phyloP scores from a whole-genome alignment of 805 yeast genomes.

The Ogataea sp. region DNA sequence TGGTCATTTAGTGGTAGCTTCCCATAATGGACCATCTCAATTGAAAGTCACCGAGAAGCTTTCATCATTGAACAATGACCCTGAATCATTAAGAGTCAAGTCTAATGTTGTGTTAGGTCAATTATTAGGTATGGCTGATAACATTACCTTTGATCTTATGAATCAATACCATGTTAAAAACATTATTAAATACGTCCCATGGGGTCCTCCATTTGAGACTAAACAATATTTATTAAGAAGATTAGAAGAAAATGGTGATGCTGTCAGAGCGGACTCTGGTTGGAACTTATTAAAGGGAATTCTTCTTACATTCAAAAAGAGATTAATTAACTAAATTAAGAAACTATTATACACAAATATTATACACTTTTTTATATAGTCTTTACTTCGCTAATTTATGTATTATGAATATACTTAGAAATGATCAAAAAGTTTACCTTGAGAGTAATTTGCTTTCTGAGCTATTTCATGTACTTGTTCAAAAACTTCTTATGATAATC shows the following conservation, averaged over 20 bases:
- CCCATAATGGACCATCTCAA: slow-evolving; percentile 81
- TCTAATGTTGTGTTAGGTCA: slow-evolving; percentile 81
- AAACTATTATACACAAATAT: too few species aligned
- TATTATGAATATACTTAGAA: too few species aligned
- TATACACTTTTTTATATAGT: too few species aligned
- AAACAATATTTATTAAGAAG: slow-evolving; percentile 84
- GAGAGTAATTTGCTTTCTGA: too few species aligned
- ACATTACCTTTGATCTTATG: slow-evolving; percentile 69
- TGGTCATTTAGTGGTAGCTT: slow-evolving; percentile 83
- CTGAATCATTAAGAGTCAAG: slow-evolving; percentile 19
- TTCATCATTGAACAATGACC: slow-evolving; percentile 5
- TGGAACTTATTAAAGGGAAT: slow-evolving; percentile 60
- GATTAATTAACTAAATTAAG: slow-evolving; percentile 15
- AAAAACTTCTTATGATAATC: slow-evolving; percentile 34
- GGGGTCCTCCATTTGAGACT: slow-evolving; percentile 96
- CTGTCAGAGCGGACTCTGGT: slow-evolving; percentile 81
- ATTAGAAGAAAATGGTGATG: slow-evolving; percentile 93
- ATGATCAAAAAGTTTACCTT: too few species aligned
- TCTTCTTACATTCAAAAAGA: slow-evolving; percentile 24
- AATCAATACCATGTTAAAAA: slow-evolving; percentile 56
- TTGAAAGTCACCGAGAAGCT: slow-evolving; percentile 57
- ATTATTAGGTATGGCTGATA: slow-evolving; percentile 93
- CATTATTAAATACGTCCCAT: slow-evolving; percentile 89
- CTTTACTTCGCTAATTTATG: too few species aligned
- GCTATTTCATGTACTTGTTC: slow-evolving; percentile 28